Evolutionary conservation across 1,284 basidiomycete genomes (phyloP).

Genomic region (Meripilus lineatus): DNA sequence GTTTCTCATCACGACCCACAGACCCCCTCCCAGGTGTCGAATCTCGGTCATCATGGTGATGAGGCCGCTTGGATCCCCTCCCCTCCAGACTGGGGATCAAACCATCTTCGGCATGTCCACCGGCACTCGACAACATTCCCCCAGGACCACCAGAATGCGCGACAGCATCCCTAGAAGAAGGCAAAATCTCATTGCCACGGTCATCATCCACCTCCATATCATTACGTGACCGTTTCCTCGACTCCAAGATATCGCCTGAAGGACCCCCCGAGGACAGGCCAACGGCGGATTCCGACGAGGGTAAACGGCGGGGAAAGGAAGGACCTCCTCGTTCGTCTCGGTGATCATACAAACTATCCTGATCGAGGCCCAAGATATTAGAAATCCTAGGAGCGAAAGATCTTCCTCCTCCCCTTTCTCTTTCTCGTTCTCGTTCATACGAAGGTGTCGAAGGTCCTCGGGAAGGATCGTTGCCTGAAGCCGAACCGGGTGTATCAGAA

Average conservation of each 20-base stretch:
- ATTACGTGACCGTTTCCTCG: slow-evolving; percentile 52
- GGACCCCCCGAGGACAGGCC: too few species aligned
- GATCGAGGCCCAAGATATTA: slow-evolving; percentile 4
- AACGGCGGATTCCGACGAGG: too few species aligned
- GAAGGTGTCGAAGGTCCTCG: slow-evolving; percentile 21
- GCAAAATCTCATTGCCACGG: slow-evolving; percentile 7
- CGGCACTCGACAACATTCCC: slow-evolving; percentile 23
- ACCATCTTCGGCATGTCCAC: neutral
- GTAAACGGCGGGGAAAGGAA: too few species aligned
- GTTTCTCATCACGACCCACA: slow-evolving; percentile 19
- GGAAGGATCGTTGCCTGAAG: slow-evolving; percentile 15
- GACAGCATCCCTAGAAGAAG: slow-evolving; percentile 17
- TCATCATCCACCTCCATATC: slow-evolving; percentile 54
- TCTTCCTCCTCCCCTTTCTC: too few species aligned
- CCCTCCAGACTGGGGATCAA: slow-evolving; percentile 30
- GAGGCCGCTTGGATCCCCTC: slow-evolving; percentile 53
- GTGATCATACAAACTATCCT: neutral
- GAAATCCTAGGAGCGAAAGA: slow-evolving; percentile 10
- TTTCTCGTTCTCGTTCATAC: slow-evolving; percentile 24
- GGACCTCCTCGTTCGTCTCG: too few species aligned
- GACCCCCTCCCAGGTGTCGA: slow-evolving; percentile 14
- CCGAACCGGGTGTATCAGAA: slow-evolving; percentile 12
- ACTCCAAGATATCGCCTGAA: slow-evolving; percentile 23
- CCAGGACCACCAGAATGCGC: slow-evolving; percentile 20
- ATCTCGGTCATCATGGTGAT: slow-evolving; percentile 32